Evolutionary conservation across 1,284 basidiomycete species (phyloP).

Genomic region (Trametes hirsuta): DNA sequence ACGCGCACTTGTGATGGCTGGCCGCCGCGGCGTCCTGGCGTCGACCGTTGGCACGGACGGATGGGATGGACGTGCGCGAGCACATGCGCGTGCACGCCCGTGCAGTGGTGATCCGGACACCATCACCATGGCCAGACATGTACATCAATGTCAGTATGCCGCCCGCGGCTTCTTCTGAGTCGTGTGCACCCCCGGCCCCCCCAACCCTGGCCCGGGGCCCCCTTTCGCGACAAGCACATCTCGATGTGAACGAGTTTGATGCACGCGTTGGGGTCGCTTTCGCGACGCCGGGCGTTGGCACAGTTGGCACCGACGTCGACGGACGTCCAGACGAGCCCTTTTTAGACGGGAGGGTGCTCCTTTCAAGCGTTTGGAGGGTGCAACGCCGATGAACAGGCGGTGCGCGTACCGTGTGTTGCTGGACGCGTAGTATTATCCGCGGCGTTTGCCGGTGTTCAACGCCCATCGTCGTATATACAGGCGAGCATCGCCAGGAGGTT

Average conservation of each 20-base stretch:
- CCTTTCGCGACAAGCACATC: background rate
- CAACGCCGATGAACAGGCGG: too few species aligned
- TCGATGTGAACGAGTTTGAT: slow-evolving; percentile 4
- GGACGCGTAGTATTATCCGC: background rate
- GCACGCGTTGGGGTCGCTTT: slow-evolving; percentile 17
- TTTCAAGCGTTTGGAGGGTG: too few species aligned
- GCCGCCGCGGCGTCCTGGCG: too few species aligned
- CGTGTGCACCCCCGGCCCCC: background rate
- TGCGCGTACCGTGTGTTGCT: background rate
- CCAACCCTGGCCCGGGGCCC: too few species aligned
- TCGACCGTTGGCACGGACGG: too few species aligned
- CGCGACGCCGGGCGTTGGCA: background rate
- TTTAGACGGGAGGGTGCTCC: too few species aligned
- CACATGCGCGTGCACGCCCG: background rate
- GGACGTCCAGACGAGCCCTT: background rate
- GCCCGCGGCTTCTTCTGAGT: background rate
- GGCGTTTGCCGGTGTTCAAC: too few species aligned
- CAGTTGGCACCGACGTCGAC: background rate
- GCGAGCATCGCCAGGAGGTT: background rate
- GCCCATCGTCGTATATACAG: background rate
- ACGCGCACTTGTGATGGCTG: too few species aligned
- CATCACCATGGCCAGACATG: background rate
- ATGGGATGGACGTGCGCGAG: background rate
- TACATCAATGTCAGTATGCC: background rate
- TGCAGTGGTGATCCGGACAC: too few species aligned